Percentiles rank a stretch among this genome's conserved stretches.
Evolutionary conservation across 805 yeast genomes (phyloP).

Genomic region (Starmerella roubikii): DNA sequence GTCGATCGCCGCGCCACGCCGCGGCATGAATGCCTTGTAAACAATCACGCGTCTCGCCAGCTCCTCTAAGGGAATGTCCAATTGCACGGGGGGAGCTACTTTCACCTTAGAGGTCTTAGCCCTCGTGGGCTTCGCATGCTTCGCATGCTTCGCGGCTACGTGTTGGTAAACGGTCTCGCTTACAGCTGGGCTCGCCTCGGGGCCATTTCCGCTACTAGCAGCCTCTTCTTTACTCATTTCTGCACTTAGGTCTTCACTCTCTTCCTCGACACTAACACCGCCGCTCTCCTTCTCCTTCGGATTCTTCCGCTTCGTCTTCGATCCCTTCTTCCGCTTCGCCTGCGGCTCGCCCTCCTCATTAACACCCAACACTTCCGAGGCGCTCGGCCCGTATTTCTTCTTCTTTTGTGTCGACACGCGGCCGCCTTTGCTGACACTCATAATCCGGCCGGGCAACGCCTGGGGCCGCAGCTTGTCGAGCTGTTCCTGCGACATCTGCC

Average conservation of each 20-base stretch:
- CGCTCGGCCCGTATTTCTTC: slow-evolving; percentile 15
- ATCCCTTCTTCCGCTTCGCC: neutral
- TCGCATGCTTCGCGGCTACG: too few species aligned
- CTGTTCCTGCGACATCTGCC: slow-evolving; percentile 8
- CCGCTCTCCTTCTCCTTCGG: neutral
- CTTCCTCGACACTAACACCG: neutral
- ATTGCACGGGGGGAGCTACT: too few species aligned
- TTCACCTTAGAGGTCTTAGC: too few species aligned
- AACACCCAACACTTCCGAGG: slow-evolving; percentile 13
- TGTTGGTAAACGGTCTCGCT: too few species aligned
- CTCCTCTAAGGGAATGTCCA: slow-evolving; percentile 2
- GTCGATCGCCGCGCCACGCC: slow-evolving; percentile 41
- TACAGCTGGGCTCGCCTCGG: too few species aligned
- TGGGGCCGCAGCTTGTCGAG: slow-evolving; percentile 3
- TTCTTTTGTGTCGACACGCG: neutral
- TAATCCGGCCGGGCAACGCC: neutral
- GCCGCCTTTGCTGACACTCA: neutral
- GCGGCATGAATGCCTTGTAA: slow-evolving; percentile 50
- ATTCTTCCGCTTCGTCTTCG: neutral
- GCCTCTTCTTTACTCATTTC: too few species aligned
- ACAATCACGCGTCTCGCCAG: slow-evolving; percentile 9
- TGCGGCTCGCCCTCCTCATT: neutral
- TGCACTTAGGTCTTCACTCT: too few species aligned
- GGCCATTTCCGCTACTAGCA: too few species aligned
- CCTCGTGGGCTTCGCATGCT: too few species aligned